These are phyloP conservation scores for Pythium utonaiense DNA, from an alignment of 352 stramenopile genomes.

Conservation along the genomic window DNA sequence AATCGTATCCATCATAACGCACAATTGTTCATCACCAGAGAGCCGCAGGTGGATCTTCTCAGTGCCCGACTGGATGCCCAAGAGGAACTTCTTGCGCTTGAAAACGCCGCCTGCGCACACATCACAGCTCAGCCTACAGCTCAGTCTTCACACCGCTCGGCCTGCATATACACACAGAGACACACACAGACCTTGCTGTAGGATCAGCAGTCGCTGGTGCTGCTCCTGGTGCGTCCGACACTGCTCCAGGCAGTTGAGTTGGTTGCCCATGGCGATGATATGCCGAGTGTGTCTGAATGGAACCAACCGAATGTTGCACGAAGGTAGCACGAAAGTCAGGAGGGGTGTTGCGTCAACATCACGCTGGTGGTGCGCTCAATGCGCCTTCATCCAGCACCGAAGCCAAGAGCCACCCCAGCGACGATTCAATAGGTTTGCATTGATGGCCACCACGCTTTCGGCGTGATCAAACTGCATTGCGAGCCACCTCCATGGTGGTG, in stretches of 20 bases:
- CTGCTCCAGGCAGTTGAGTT: slow-evolving; percentile 77
- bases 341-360: no score
- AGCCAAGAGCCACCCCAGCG: no score
- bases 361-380: no score
- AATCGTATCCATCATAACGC: neutral
- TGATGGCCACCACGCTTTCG: no score
- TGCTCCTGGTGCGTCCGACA: slow-evolving; percentile 66
- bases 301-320: neutral
- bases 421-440: no score
- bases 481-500: no score
- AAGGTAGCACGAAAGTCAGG: neutral
- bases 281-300: neutral
- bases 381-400: no score
- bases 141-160: neutral
- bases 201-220: slow-evolving; percentile 57
- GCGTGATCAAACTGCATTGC: no score
- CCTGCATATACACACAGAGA: neutral
- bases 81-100: slow-evolving; percentile 70
- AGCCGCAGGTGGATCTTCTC: slow-evolving; percentile 66
- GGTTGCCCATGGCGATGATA: slow-evolving; percentile 79
- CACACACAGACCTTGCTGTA: slow-evolving; percentile 54
- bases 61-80: slow-evolving; percentile 56
- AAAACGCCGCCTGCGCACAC: slow-evolving; percentile 48
- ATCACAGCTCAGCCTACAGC: neutral
- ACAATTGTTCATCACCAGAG: slow-evolving; percentile 61